Evolutionary conservation across 768 basidiomycete genomes (phyloP).

Genomic region (Boletus huronensis): DNA sequence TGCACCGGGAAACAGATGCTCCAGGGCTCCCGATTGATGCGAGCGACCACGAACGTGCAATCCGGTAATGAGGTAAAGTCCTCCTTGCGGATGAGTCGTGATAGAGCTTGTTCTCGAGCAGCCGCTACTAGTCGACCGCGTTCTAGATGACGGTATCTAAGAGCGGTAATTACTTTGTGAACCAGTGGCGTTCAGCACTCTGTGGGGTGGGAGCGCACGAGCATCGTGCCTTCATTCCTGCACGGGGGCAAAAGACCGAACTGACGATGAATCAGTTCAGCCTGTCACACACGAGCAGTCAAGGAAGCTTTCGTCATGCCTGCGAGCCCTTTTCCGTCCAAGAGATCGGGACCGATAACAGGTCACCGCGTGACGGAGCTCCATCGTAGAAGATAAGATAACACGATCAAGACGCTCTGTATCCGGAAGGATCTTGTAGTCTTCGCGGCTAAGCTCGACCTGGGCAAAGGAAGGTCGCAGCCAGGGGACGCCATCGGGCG

Average conservation of each 20-base stretch:
- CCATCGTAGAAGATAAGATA: not conserved
- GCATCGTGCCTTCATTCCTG: conserved; percentile 22
- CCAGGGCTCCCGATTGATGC: conserved; percentile 5
- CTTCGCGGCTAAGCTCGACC: not conserved
- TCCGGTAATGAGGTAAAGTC: conserved; percentile 24
- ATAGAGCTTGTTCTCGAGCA: conserved; percentile 3
- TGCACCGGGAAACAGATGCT: not conserved
- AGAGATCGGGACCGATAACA: not conserved
- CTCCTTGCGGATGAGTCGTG: conserved; percentile 10
- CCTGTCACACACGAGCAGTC: not conserved
- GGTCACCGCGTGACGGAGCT: not conserved
- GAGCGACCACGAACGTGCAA: conserved; percentile 21
- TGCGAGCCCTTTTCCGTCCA: not conserved
- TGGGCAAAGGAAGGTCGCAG: conserved; percentile 19
- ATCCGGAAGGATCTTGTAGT: not conserved
- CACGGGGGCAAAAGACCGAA: not conserved
- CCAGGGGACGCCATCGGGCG: conserved; percentile 17
- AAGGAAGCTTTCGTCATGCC: not conserved
- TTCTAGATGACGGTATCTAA: conserved; percentile 15
- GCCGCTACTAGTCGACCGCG: conserved; percentile 22
- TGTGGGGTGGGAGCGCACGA: conserved; percentile 25
- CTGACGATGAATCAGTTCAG: not conserved
- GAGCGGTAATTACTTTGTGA: conserved; percentile 14
- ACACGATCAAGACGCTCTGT: not conserved
- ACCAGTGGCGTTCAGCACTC: conserved; percentile 17